Evolutionary conservation across 1,139 yeast species (phyloP).

Genomic region (Nakaseomyces glabratus): DNA sequence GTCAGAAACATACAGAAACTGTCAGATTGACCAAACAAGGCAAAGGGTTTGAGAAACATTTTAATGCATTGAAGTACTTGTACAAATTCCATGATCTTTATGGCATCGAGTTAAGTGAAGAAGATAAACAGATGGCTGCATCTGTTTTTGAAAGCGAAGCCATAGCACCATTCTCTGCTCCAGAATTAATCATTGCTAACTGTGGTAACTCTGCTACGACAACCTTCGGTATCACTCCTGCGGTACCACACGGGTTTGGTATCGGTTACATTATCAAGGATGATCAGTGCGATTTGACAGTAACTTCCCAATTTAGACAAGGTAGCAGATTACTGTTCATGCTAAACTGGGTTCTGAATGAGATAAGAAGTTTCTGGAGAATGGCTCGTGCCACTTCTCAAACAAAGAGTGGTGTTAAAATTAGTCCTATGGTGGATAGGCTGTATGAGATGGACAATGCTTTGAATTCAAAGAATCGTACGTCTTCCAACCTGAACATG

Average conservation of each 20-base stretch:
- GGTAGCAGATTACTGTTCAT: conserved; percentile 60
- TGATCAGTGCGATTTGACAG: conserved; percentile 53
- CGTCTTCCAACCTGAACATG: conserved; percentile 22
- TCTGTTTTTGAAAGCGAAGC: conserved; percentile 34
- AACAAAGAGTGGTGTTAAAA: conserved; percentile 31
- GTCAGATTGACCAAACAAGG: conserved; percentile 51
- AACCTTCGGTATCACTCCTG: conserved; percentile 70
- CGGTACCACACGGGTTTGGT: conserved; percentile 66
- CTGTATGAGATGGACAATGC: conserved; percentile 29
- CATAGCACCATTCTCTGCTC: conserved; percentile 40
- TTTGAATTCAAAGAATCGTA: conserved; percentile 18
- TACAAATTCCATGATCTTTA: conserved; percentile 29
- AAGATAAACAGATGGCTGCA: conserved; percentile 24
- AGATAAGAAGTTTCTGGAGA: conserved; percentile 42
- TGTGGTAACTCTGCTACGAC: conserved; percentile 75
- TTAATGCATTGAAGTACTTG: conserved; percentile 51
- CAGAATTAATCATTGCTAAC: conserved; percentile 43
- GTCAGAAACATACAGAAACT: conserved; percentile 43
- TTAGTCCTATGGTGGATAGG: conserved; percentile 31
- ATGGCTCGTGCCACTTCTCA: conserved; percentile 31
- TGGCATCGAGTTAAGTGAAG: conserved; percentile 36
- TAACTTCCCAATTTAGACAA: conserved; percentile 65
- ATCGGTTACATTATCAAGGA: conserved; percentile 66
- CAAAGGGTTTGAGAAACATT: conserved; percentile 61
- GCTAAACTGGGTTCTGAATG: conserved; percentile 49